phyloP scores from a whole-genome alignment of 164 flowering plant species.

The Umbellularia californica region DNA sequence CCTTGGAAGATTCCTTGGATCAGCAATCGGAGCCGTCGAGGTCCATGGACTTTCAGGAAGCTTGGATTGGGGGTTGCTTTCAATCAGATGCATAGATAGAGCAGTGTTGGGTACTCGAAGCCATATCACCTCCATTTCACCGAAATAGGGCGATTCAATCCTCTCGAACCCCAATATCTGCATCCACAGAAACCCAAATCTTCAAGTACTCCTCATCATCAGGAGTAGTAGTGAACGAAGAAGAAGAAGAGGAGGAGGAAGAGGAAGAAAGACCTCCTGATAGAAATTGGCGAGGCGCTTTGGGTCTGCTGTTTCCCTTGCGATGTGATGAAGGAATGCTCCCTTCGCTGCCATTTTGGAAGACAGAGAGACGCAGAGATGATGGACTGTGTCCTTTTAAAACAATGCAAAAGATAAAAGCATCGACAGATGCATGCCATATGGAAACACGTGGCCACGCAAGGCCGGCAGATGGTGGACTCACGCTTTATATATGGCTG shows the following conservation, averaged over 20 bases:
- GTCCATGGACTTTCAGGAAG: slow-evolving; percentile 73
- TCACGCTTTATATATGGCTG: too few species aligned
- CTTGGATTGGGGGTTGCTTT: slow-evolving; percentile 45
- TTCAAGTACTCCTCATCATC: too few species aligned
- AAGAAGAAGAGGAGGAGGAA: not conserved
- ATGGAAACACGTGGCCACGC: too few species aligned
- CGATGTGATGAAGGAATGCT: slow-evolving; percentile 57
- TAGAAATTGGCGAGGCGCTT: slow-evolving; percentile 83
- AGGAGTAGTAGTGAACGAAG: not conserved
- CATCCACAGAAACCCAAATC: not conserved
- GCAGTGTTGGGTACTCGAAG: slow-evolving; percentile 37
- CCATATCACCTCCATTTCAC: slow-evolving; percentile 70
- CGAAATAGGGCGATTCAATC: slow-evolving; percentile 62
- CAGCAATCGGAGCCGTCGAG: slow-evolving; percentile 37
- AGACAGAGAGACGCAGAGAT: not conserved
- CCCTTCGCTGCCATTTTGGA: slow-evolving; percentile 43
- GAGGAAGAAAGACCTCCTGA: slow-evolving; percentile 49
- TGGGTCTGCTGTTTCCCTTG: slow-evolving; percentile 72
- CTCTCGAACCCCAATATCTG: slow-evolving; percentile 85
- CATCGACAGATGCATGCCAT: too few species aligned
- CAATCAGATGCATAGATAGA: slow-evolving; percentile 59
- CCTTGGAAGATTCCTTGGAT: slow-evolving; percentile 61
- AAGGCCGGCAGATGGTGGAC: too few species aligned
- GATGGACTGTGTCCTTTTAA: not conserved
- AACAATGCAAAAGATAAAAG: too few species aligned